Base-by-base conservation (phyloP, 192 early-diverging fungal species). In the Coemansia sp. region DNA sequence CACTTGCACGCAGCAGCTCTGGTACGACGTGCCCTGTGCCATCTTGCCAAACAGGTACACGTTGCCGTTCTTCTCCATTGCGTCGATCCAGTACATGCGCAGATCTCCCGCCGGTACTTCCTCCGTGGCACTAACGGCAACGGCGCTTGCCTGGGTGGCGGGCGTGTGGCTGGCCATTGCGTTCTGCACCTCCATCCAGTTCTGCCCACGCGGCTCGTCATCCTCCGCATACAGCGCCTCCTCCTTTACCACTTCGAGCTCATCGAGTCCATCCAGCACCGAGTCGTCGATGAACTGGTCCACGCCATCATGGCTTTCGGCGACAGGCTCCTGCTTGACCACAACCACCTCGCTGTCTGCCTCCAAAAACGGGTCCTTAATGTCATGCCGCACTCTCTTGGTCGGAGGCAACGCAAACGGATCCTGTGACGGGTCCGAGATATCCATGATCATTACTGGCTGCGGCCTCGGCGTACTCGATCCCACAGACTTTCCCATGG, bases 1-100 rank as follows among this genome's bases (percentile, higher is more conserved):
- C 6, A 98, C 93, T 2, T 80, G 82, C 2, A 95, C 76, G 74
- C 93, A 95, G 71, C 95, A 96, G 75, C 93, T 95, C 22, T 93
- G 79, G 66, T 70, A 79, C 15, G 31, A 7, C 9, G 24, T 24
- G 12, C 20, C 49, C 24, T 61, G 43, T 18, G 58, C 24, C 71
- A 93, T 90, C 83, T 98, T 99, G 67, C 95, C 98, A 86, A 98
- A 93, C 1, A 99, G 58, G 65, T 97, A 98, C 0, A 99, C 85
- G 16, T 78, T 68, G 0, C 95, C 96, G 64, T 88, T 80, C 58
- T 87, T 87, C 71, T 99, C 95, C 57, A 87, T 87, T 16, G 94
- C 95, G 75, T 99, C 98, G 55, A 96, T 84, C 96, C 96, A 99
- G 82, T 88, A 99, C 76, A 96, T 83, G 43, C 75, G 75, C 53